phyloP scores from a whole-genome alignment of 2,329 filamentous ascomycete genomes.

The Sporothrix pallida region DNA sequence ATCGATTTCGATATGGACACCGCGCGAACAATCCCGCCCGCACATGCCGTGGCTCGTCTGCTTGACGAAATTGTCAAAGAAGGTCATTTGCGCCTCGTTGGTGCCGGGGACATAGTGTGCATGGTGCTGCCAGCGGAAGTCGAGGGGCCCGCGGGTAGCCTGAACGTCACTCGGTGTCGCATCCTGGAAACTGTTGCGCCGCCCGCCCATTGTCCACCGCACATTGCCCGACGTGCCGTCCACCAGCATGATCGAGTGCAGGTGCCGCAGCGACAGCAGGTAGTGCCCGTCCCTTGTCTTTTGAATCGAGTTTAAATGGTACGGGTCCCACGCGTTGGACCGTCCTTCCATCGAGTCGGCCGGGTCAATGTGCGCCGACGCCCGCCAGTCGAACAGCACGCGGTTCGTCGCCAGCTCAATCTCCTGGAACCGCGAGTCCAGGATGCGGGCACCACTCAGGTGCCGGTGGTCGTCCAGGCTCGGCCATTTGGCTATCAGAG shows the following conservation, averaged over 20 bases:
- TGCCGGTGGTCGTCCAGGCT: constrained; percentile 49
- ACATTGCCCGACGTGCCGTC: constrained; percentile 50
- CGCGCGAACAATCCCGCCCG: constrained; percentile 48
- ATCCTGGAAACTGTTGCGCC: constrained; percentile 50
- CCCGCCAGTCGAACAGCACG: constrained; percentile 64
- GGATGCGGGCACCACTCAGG: constrained; percentile 57
- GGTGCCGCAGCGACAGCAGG: constrained; percentile 52
- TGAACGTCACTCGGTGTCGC: constrained; percentile 37
- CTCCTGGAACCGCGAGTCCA: constrained; percentile 59
- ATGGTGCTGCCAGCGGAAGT: constrained; percentile 54
- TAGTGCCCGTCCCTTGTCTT: constrained; percentile 53
- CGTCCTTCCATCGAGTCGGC: constrained; percentile 37
- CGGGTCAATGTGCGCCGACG: constrained; percentile 54
- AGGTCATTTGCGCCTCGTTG: constrained; percentile 49
- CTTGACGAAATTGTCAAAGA: constrained; percentile 58
- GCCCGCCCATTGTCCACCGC: constrained; percentile 56
- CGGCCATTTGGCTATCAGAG: constrained; percentile 40
- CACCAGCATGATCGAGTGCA: constrained; percentile 51
- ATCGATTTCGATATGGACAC: constrained; percentile 53
- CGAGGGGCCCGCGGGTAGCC: neutral
- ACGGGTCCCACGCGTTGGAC: constrained; percentile 53
- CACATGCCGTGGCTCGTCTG: constrained; percentile 45
- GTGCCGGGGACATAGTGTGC: constrained; percentile 51
- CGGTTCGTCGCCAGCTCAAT: constrained; percentile 60
- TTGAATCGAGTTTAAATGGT: constrained; percentile 57